Conservation (phyloP, 169 alveolate genomes). For the Plasmodium inui region DNA sequence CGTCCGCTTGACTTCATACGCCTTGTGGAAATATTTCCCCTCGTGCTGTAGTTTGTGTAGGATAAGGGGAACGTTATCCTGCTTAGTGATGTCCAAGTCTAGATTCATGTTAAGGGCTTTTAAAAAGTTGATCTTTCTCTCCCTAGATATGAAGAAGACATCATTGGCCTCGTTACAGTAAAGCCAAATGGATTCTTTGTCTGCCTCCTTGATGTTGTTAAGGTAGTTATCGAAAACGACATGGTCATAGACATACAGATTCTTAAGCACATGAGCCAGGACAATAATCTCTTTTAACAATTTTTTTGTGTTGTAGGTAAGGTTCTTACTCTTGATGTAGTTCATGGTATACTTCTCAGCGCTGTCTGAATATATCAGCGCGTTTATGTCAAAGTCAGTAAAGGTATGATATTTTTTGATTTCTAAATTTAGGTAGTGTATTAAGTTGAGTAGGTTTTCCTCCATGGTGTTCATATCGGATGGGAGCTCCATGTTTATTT, state of each 20-base stretch:
- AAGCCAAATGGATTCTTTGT: slow-evolving; percentile 72
- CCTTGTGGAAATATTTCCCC: slow-evolving; percentile 24
- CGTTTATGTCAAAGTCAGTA: slow-evolving; percentile 64
- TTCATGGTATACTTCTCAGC: slow-evolving; percentile 48
- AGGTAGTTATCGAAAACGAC: slow-evolving; percentile 57
- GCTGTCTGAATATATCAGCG: slow-evolving; percentile 50
- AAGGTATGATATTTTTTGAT: slow-evolving; percentile 43
- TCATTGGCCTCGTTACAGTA: slow-evolving; percentile 75
- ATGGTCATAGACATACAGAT: slow-evolving; percentile 45
- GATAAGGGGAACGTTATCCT: slow-evolving; percentile 10
- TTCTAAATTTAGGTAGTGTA: slow-evolving; percentile 62
- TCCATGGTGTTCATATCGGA: slow-evolving; percentile 12
- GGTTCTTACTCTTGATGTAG: slow-evolving; percentile 43
- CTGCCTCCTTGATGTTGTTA: slow-evolving; percentile 67
- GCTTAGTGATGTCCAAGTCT: neutral
- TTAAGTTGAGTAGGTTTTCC: slow-evolving; percentile 25
- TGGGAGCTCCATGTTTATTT: slow-evolving; percentile 54
- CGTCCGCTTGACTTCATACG: slow-evolving; percentile 29
- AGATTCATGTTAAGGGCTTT: slow-evolving; percentile 13
- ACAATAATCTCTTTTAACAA: slow-evolving; percentile 61
- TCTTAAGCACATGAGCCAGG: slow-evolving; percentile 32
- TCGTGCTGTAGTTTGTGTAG: slow-evolving; percentile 8
- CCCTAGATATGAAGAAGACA: slow-evolving; percentile 37
- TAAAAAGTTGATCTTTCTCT: slow-evolving; percentile 38
- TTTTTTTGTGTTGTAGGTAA: slow-evolving; percentile 59